phyloP scores from a whole-genome alignment of 177 flowering plant genomes.

The Vitis hybrid region DNA sequence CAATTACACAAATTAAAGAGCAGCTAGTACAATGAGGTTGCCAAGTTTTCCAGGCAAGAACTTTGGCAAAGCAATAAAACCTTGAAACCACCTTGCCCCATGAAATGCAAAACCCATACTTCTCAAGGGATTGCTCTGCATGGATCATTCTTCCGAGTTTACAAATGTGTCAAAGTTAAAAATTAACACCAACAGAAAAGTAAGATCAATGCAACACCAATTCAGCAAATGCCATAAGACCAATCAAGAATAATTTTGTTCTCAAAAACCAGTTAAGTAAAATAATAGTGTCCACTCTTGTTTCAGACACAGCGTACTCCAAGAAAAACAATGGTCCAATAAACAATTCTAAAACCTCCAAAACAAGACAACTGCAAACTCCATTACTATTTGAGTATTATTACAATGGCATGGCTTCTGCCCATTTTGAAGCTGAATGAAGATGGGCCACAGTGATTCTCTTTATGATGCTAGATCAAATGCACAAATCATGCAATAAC shows the following conservation, averaged over 20 bases:
- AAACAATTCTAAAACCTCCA: not conserved
- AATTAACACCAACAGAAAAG: not conserved
- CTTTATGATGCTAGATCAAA: not conserved
- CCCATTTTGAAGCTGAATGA: not conserved
- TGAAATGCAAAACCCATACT: not conserved
- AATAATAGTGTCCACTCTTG: not conserved
- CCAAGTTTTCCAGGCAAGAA: too few relatives aligned
- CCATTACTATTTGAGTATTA: not conserved
- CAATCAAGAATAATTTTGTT: not conserved
- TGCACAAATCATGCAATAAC: not conserved
- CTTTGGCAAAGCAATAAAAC: too few relatives aligned
- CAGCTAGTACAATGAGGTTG: too few relatives aligned
- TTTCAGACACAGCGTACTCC: not conserved
- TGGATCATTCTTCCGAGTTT: not conserved
- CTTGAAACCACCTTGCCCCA: too few relatives aligned
- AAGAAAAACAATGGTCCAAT: not conserved
- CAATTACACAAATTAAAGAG: too few relatives aligned
- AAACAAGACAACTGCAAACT: not conserved
- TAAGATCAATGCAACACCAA: not conserved
- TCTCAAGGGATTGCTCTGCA: not conserved
- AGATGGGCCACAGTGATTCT: not conserved
- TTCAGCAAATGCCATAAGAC: not conserved
- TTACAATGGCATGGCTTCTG: slow-evolving; percentile 4
- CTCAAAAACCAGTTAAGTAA: not conserved
- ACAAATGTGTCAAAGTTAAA: not conserved